These are phyloP conservation scores for Cryphonectria carpinicola DNA, from an alignment of 2,329 filamentous ascomycete species.

Conservation along the genomic window DNA sequence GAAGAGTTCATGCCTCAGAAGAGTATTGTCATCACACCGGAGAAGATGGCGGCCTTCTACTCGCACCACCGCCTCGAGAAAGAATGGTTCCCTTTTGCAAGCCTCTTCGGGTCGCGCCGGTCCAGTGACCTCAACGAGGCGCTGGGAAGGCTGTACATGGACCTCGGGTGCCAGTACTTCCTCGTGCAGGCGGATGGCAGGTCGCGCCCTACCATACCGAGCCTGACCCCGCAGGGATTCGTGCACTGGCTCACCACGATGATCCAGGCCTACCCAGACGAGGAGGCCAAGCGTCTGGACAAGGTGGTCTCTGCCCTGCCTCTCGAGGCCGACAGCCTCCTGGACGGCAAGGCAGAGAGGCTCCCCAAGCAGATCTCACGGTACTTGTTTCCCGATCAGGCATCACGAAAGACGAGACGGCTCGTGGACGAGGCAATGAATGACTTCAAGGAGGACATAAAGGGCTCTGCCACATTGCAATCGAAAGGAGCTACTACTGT, in stretches of 20 bases:
- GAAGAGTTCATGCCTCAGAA: slow-evolving; percentile 69
- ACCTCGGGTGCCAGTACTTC: slow-evolving; percentile 64
- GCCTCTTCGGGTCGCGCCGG: slow-evolving; percentile 53
- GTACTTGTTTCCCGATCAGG: slow-evolving; percentile 66
- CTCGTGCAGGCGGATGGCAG: slow-evolving; percentile 60
- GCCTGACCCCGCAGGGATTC: slow-evolving; percentile 70
- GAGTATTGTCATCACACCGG: slow-evolving; percentile 73
- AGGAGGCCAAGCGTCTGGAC: slow-evolving; percentile 72
- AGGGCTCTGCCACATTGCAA: slow-evolving; percentile 13
- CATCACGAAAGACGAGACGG: slow-evolving; percentile 61
- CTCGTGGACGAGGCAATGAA: slow-evolving; percentile 64
- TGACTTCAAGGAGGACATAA: slow-evolving; percentile 41
- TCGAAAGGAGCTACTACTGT: slow-evolving; percentile 5
- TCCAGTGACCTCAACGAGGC: slow-evolving; percentile 49
- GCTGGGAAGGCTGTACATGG: slow-evolving; percentile 61
- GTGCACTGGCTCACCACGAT: slow-evolving; percentile 72
- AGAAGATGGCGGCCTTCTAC: slow-evolving; percentile 78
- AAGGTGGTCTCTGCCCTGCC: slow-evolving; percentile 72
- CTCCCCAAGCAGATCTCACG: slow-evolving; percentile 80
- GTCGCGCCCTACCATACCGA: slow-evolving; percentile 62
- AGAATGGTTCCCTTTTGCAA: slow-evolving; percentile 73
- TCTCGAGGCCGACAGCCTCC: slow-evolving; percentile 57
- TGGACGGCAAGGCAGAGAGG: slow-evolving; percentile 68
- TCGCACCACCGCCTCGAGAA: slow-evolving; percentile 63
- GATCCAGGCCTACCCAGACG: slow-evolving; percentile 75